These are phyloP conservation scores for Polyplosphaeria fusca DNA, from an alignment of 495 filamentous ascomycete genomes.

Conservation along the genomic window DNA sequence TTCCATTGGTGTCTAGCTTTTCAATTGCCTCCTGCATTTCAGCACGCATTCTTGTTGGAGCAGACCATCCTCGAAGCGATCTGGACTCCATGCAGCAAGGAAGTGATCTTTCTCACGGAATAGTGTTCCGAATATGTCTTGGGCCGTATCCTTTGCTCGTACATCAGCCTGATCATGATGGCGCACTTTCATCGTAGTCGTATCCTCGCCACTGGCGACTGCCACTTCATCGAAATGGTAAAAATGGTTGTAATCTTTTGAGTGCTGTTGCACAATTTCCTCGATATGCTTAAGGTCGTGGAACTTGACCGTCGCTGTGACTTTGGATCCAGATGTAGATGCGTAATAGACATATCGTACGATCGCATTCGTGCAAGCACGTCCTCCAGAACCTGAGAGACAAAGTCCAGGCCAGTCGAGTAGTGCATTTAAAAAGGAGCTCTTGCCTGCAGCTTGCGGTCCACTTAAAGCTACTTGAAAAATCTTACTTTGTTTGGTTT, in stretches of 20 bases:
- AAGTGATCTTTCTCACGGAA: conserved; percentile 4
- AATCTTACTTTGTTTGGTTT: background rate
- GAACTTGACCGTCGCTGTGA: conserved; percentile 4
- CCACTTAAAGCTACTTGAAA: conserved; percentile 8
- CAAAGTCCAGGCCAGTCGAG: conserved; percentile 5
- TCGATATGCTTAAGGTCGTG: background rate
- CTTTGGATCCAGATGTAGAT: background rate
- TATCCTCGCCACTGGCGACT: background rate
- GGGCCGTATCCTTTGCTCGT: conserved; percentile 7
- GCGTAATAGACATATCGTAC: background rate
- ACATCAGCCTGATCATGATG: conserved; percentile 5
- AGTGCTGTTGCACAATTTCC: conserved; percentile 2
- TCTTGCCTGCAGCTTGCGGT: conserved; percentile 17
- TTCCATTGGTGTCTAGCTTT: background rate
- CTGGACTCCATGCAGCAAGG: background rate
- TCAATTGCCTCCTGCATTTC: conserved; percentile 1
- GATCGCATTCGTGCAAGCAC: conserved; percentile 8
- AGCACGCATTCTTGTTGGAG: background rate
- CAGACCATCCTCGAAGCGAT: background rate
- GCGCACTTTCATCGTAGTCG: background rate
- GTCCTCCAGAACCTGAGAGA: conserved; percentile 7
- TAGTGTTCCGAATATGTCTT: conserved; percentile 12
- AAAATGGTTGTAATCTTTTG: background rate
- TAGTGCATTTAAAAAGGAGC: conserved; percentile 1
- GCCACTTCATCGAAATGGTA: background rate